Percentiles rank a stretch among this genome's conserved stretches.
phyloP scores from a whole-genome alignment of 2,329 filamentous ascomycete genomes.

The Venturia oleaginea region DNA sequence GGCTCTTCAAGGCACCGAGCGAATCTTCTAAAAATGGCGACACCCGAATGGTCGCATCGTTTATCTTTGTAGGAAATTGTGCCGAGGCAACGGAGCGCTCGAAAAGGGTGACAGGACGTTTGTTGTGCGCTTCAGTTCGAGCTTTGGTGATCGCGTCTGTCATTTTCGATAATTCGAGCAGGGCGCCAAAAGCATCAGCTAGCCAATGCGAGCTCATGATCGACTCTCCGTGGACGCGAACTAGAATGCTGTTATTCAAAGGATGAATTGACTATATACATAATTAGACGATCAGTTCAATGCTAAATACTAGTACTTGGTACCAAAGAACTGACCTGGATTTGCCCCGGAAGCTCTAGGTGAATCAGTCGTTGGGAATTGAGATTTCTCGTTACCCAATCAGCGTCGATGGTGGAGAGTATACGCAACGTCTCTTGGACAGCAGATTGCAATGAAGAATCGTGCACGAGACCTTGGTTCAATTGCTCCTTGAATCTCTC shows the following conservation, averaged over 20 bases:
- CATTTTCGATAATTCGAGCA: conserved; percentile 16
- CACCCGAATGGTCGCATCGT: conserved; percentile 16
- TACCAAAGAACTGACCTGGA: conserved; percentile 25
- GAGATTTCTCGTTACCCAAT: conserved; percentile 7
- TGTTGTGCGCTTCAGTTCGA: conserved; percentile 8
- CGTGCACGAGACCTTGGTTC: conserved; percentile 6
- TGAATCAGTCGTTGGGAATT: not conserved
- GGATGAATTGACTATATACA: conserved; percentile 34
- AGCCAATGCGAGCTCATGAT: conserved; percentile 5
- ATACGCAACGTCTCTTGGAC: not conserved
- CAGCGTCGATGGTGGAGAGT: conserved; percentile 8
- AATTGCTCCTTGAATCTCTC: conserved; percentile 12
- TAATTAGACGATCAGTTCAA: conserved; percentile 27
- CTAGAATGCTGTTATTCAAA: conserved; percentile 35
- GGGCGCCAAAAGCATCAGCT: conserved; percentile 15
- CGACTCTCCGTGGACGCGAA: conserved; percentile 19
- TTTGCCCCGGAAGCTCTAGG: not conserved
- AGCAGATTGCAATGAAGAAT: not conserved
- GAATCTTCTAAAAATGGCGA: conserved; percentile 16
- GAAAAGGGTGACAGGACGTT: conserved; percentile 17
- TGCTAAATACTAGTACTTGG: conserved; percentile 4
- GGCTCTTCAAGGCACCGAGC: conserved; percentile 7
- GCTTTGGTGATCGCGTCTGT: conserved; percentile 12
- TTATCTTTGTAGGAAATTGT: conserved; percentile 13
- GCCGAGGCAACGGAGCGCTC: conserved; percentile 17